Percentiles rank a stretch among this genome's conserved stretches.
Conservation (phyloP, 139 green algal genomes). For the Volvox reticuliferus region DNA sequence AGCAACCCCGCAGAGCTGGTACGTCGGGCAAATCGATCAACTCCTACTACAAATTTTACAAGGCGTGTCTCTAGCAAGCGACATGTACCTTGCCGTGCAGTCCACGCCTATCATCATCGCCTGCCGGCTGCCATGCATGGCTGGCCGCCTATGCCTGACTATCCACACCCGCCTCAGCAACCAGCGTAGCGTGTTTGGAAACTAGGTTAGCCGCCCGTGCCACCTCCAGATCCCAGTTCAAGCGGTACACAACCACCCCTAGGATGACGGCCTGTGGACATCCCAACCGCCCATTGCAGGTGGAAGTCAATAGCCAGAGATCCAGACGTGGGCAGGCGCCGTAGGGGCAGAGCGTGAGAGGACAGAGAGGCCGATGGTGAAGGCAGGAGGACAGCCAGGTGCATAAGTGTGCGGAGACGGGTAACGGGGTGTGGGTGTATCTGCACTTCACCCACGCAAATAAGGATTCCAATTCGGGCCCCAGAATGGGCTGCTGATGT, state of each 20-base stretch:
- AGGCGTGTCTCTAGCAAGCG: no score
- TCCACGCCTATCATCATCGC: no score
- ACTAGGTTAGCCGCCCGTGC: constrained; percentile 49
- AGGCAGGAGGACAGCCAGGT: background rate
- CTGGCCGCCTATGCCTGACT: no score
- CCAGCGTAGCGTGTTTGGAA: background rate
- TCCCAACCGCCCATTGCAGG: background rate
- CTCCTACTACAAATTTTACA: no score
- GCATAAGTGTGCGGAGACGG: background rate
- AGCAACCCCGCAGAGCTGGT: no score
- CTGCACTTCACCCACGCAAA: background rate
- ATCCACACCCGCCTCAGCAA: background rate
- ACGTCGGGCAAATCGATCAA: no score
- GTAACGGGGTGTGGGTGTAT: background rate
- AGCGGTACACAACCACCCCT: constrained; percentile 40
- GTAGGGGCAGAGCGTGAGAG: background rate
- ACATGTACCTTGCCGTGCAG: no score
- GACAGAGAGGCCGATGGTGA: background rate
- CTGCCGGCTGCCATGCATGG: no score
- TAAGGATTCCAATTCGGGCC: background rate
- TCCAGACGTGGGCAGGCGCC: background rate
- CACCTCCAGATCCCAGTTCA: constrained; percentile 61
- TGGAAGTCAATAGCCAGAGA: background rate
- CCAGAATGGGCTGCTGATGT: background rate
- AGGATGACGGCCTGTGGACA: constrained; percentile 48